These are phyloP conservation scores for Porogramme epimiltina DNA, from an alignment of 1,284 basidiomycete species.

Conservation along the genomic window DNA sequence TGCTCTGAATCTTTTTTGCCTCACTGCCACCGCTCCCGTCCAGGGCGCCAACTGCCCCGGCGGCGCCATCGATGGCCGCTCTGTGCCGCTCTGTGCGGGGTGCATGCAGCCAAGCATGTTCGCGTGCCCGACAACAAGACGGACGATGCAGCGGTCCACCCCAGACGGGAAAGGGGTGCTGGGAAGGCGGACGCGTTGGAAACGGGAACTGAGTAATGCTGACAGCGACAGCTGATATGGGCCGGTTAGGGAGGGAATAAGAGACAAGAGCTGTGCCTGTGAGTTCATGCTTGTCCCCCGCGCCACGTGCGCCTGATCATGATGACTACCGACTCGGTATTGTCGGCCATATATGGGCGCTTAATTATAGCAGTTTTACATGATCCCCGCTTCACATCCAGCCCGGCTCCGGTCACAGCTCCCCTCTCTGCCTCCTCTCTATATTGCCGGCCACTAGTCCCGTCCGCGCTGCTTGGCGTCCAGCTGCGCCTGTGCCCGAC, in stretches of 20 bases:
- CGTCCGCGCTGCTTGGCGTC: no score
- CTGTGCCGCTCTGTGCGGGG: no score
- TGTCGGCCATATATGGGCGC: conserved; percentile 33
- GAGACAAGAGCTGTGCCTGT: conserved; percentile 31
- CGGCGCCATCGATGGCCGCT: conserved; percentile 1
- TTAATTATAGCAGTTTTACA: conserved; percentile 24
- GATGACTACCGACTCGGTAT: conserved; percentile 25
- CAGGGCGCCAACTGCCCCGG: not conserved
- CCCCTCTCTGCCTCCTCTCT: no score
- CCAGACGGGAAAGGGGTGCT: not conserved
- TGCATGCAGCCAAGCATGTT: no score
- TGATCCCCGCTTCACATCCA: not conserved
- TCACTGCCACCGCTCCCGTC: conserved; percentile 13
- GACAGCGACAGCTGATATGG: conserved; percentile 20
- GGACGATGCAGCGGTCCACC: not conserved
- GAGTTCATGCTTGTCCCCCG: conserved; percentile 26
- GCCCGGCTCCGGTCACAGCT: not conserved
- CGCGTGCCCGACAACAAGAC: not conserved
- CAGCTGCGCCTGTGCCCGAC: no score
- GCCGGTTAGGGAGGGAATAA: conserved; percentile 17
- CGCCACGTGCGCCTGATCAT: conserved; percentile 17
- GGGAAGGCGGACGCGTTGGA: conserved; percentile 11
- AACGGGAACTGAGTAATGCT: conserved; percentile 13
- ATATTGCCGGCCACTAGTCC: no score
- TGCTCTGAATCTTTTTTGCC: conserved; percentile 18